phyloP scores from a whole-genome alignment of 2,329 filamentous ascomycete genomes.

The Penicillium sp. region DNA sequence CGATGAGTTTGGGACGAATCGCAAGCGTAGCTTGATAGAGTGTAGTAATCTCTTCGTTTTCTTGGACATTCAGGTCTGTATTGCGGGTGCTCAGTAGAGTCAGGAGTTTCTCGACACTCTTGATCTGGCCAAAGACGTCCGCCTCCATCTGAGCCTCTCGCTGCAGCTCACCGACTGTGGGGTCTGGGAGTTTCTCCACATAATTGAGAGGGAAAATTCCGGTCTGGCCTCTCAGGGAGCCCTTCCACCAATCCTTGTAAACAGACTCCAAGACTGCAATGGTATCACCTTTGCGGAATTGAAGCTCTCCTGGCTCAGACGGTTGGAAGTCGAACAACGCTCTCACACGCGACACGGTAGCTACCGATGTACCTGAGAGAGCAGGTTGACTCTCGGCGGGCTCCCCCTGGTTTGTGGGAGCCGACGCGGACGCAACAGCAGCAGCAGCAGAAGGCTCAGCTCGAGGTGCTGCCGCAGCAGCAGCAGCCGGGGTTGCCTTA shows the following conservation, averaged over 20 bases:
- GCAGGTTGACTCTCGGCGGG: conserved; percentile 57
- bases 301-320: conserved; percentile 88
- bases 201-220: conserved; percentile 99
- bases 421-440: conserved; percentile 10
- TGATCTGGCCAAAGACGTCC: conserved; percentile 73
- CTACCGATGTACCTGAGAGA: conserved; percentile 84
- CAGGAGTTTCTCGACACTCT: conserved; percentile 77
- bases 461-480: conserved; percentile 26
- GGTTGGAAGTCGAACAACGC: conserved; percentile 94
- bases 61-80: conserved; percentile 75
- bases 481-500: conserved; percentile 53
- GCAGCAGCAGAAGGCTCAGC: conserved; percentile 34
- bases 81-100: conserved; percentile 87
- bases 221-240: conserved; percentile 87
- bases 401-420: conserved; percentile 30
- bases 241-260: conserved; percentile 99
- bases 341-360: conserved; percentile 90
- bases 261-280: conserved; percentile 97
- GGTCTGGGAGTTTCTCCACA: conserved; percentile 94
- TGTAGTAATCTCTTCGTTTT: conserved; percentile 94
- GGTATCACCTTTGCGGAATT: conserved; percentile 94
- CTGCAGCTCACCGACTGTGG: conserved; percentile 89
- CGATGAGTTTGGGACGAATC: conserved; percentile 94
- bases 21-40: conserved; percentile 89
- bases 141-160: conserved; percentile 93